A percentile compares a stretch with the other conserved stretches of the same genome.
Conservation (phyloP, 1,284 basidiomycete genomes). For the Peniophora sp. region DNA sequence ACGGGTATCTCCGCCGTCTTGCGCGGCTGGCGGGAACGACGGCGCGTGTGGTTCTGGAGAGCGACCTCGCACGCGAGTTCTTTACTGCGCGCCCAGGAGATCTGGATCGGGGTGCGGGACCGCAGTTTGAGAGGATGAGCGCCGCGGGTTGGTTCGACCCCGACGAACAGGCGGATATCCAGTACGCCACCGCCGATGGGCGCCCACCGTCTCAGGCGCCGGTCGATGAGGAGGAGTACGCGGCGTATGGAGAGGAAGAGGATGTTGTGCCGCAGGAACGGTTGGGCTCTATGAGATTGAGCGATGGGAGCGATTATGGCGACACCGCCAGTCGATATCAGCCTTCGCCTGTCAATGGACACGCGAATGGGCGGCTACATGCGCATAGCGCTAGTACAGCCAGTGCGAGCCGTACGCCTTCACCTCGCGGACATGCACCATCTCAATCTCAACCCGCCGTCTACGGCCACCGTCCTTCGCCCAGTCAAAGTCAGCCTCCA, state of each 20-base stretch:
- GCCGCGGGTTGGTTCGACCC: slow-evolving; percentile 36
- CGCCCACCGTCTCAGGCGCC: not conserved
- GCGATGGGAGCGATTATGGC: not conserved
- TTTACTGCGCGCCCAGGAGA: slow-evolving; percentile 87
- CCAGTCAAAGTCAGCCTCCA: slow-evolving; percentile 3
- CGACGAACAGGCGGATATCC: slow-evolving; percentile 11
- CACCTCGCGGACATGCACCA: not conserved
- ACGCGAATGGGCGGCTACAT: not conserved
- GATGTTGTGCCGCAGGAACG: slow-evolving; percentile 31
- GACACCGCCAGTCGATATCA: not conserved
- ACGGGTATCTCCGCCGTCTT: slow-evolving; percentile 81
- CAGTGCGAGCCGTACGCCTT: not conserved
- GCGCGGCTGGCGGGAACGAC: slow-evolving; percentile 59
- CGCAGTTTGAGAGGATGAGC: slow-evolving; percentile 49
- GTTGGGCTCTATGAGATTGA: not conserved
- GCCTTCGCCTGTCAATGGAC: not conserved
- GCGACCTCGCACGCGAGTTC: slow-evolving; percentile 78
- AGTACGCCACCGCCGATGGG: slow-evolving; percentile 13
- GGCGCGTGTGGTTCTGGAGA: slow-evolving; percentile 76
- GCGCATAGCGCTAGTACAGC: not conserved
- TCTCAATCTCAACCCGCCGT: slow-evolving; percentile 1
- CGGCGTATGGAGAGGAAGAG: slow-evolving; percentile 14
- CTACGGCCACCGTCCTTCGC: slow-evolving; percentile 1
- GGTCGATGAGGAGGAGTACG: slow-evolving; percentile 17
- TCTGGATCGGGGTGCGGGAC: slow-evolving; percentile 58